phyloP scores from a whole-genome alignment of 257 asterid genomes.

The Fraxinus americana region DNA sequence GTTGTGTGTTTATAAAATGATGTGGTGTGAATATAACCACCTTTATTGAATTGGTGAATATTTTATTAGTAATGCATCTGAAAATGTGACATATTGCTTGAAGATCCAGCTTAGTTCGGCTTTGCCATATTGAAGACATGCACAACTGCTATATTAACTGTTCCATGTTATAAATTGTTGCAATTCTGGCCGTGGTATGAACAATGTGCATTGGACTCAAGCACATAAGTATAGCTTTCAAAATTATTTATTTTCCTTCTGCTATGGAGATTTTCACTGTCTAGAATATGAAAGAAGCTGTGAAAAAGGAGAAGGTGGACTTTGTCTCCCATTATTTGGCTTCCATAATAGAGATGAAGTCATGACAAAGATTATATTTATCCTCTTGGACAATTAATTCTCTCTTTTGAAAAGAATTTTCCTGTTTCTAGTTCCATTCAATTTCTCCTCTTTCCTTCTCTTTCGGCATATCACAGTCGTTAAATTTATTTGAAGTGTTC shows the following conservation, averaged over 20 bases:
- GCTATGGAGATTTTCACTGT: too few relatives aligned
- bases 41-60: background rate
- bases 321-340: background rate
- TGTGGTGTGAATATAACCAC: too few relatives aligned
- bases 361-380: background rate
- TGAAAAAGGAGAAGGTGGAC: background rate
- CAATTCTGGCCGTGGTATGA: background rate
- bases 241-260: too few relatives aligned
- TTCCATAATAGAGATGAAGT: background rate
- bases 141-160: constrained; percentile 3
- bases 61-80: background rate
- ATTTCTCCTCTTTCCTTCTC: background rate
- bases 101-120: background rate
- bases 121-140: constrained; percentile 7
- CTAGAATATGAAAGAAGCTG: too few relatives aligned
- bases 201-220: constrained; percentile 9
- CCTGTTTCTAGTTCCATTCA: background rate
- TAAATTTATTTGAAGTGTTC: background rate
- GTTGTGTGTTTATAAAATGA: too few relatives aligned
- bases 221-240: background rate
- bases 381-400: background rate
- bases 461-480: background rate
- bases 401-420: background rate
- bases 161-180: background rate
- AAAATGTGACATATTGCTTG: constrained; percentile 9